Evolutionary conservation across 306 rosid species (phyloP).

Genomic region (Quercus wislizeni): DNA sequence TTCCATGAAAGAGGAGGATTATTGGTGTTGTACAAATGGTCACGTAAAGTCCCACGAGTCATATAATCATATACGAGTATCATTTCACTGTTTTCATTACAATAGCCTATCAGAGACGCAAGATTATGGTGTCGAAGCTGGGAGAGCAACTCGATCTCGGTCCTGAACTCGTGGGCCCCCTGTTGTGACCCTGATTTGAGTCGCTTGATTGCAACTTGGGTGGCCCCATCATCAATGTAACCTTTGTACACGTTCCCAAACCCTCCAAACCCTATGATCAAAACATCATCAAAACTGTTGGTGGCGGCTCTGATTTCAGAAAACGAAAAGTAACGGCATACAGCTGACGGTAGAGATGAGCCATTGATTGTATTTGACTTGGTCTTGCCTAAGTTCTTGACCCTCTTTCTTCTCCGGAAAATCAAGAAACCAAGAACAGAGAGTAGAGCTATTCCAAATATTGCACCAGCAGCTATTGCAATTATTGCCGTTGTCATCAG

Average conservation of each 20-base stretch:
- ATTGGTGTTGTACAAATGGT: not conserved
- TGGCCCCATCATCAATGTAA: not conserved
- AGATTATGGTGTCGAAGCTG: constrained; percentile 27
- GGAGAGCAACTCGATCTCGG: constrained; percentile 22
- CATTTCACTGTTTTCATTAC: not conserved
- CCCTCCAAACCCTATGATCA: constrained; percentile 28
- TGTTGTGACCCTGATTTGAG: constrained; percentile 35
- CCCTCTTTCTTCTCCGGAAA: not conserved
- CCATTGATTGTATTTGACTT: no score
- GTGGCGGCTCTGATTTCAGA: constrained; percentile 23
- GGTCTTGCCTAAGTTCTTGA: not conserved
- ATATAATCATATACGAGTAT: not conserved
- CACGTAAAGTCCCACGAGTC: not conserved
- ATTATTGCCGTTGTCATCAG: not conserved
- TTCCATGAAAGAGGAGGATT: not conserved
- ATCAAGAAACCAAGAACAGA: not conserved
- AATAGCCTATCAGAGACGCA: constrained; percentile 9
- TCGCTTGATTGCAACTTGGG: constrained; percentile 25
- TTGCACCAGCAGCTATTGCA: not conserved
- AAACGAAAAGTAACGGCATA: constrained; percentile 19
- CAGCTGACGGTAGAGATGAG: no score
- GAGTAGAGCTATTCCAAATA: not conserved
- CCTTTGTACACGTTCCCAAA: constrained; percentile 39
- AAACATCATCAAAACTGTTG: constrained; percentile 10
- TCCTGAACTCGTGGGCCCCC: constrained; percentile 36